Conservation (phyloP, 768 basidiomycete species). For the Coprinellus micaceus region DNA sequence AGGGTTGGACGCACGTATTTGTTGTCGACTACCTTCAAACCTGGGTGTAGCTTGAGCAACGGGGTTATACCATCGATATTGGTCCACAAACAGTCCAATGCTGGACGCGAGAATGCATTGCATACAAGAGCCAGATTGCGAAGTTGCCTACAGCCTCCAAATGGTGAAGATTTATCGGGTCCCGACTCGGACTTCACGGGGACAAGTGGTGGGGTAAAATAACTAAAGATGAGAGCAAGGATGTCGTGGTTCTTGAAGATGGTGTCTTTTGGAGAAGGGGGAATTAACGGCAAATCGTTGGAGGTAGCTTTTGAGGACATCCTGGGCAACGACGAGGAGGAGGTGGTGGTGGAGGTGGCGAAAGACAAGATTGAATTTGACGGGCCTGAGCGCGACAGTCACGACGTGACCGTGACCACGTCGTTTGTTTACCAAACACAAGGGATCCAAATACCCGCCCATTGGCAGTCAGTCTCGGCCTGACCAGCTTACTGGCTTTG, state of each 20-base stretch:
- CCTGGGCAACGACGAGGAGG: no score
- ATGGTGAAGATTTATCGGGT: background rate
- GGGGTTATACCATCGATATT: constrained; percentile 1
- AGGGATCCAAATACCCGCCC: no score
- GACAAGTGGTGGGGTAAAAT: background rate
- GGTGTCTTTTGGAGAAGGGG: background rate
- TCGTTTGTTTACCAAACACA: no score
- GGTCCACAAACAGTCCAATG: constrained; percentile 9
- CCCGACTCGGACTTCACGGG: no score
- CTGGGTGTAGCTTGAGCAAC: constrained; percentile 6
- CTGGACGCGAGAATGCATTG: constrained; percentile 10
- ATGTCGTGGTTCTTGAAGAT: background rate
- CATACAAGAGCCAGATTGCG: constrained; percentile 6
- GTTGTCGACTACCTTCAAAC: background rate
- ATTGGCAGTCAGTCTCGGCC: no score
- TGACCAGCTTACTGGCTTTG: no score
- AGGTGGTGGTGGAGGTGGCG: no score
- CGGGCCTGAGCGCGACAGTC: no score
- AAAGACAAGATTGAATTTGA: no score
- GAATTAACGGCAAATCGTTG: no score
- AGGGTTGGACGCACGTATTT: background rate
- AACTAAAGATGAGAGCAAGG: background rate
- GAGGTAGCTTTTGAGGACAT: no score
- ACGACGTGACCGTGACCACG: no score
- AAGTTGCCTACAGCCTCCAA: background rate